Evolutionary conservation across 257 asterid genomes (phyloP).

Genomic region (Cinchona pubescens): DNA sequence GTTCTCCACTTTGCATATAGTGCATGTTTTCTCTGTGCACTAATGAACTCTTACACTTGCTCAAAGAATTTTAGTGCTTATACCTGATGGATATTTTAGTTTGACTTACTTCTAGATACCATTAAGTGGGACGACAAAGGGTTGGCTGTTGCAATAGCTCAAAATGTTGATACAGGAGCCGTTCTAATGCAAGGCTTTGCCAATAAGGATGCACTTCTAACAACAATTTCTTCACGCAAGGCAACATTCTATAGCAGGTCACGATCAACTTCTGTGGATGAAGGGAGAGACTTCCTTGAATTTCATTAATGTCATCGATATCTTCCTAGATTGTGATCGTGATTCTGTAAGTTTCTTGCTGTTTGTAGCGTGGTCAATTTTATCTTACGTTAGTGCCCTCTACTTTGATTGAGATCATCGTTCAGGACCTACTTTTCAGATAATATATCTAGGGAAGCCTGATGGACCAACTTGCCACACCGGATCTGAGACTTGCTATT

Average conservation of each 20-base stretch:
- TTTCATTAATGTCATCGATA: constrained; percentile 68
- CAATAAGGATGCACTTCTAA: constrained; percentile 66
- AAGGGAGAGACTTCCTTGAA: constrained; percentile 93
- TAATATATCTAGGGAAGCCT: constrained; percentile 84
- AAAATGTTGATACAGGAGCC: constrained; percentile 87
- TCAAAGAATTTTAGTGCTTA: constrained; percentile 17
- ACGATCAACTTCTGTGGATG: constrained; percentile 74
- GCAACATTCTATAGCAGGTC: constrained; percentile 93
- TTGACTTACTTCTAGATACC: constrained; percentile 65
- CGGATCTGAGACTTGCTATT: constrained; percentile 87
- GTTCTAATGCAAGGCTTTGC: constrained; percentile 89
- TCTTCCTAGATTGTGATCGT: constrained; percentile 84
- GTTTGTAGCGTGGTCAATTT: neutral
- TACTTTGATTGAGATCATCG: neutral
- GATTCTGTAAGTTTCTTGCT: constrained; percentile 62
- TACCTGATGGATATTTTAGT: constrained; percentile 49
- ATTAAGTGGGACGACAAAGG: constrained; percentile 96
- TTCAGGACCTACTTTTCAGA: constrained; percentile 31
- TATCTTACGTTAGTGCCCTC: neutral
- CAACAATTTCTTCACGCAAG: constrained; percentile 64
- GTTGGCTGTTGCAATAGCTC: constrained; percentile 89
- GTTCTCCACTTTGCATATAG: neutral
- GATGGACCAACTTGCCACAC: constrained; percentile 96
- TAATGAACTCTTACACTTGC: neutral
- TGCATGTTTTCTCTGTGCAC: neutral